phyloP scores from a whole-genome alignment of 2,329 filamentous ascomycete species.

The Nemania abortiva region DNA sequence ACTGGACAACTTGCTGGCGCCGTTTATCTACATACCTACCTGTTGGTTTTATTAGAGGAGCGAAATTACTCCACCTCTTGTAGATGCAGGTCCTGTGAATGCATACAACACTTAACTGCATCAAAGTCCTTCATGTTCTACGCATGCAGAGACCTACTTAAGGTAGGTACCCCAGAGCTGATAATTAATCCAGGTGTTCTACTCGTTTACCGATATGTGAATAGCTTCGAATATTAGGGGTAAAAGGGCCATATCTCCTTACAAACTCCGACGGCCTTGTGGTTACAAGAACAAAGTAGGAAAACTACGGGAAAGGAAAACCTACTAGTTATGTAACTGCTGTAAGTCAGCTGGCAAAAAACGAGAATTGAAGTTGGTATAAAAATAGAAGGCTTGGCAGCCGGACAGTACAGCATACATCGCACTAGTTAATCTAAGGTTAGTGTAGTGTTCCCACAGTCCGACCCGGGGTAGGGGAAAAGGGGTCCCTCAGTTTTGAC shows the following conservation, averaged over 20 bases:
- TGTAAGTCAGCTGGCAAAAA: too few species aligned
- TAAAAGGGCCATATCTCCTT: neutral
- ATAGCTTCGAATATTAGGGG: neutral
- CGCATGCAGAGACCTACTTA: too few species aligned
- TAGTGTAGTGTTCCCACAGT: neutral
- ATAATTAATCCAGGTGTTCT: neutral
- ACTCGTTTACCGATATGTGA: neutral
- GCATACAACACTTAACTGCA: neutral
- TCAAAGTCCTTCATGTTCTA: neutral
- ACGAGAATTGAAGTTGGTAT: slow-evolving; percentile 18
- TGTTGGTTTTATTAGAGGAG: slow-evolving; percentile 28
- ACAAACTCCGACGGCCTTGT: too few species aligned
- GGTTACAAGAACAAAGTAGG: too few species aligned
- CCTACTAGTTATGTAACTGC: too few species aligned
- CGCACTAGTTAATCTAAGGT: neutral
- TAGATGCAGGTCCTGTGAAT: neutral
- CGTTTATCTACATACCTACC: too few species aligned
- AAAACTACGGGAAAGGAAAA: too few species aligned
- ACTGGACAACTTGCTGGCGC: neutral
- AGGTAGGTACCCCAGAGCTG: neutral
- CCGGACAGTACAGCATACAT: neutral
- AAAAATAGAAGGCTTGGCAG: slow-evolving; percentile 30
- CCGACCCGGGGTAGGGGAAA: slow-evolving; percentile 17
- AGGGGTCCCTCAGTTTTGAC: slow-evolving; percentile 14
- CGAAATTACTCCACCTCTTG: slow-evolving; percentile 16